These are phyloP conservation scores for Myxozyma neglecta DNA, from an alignment of 805 yeast genomes.

Conservation along the genomic window DNA sequence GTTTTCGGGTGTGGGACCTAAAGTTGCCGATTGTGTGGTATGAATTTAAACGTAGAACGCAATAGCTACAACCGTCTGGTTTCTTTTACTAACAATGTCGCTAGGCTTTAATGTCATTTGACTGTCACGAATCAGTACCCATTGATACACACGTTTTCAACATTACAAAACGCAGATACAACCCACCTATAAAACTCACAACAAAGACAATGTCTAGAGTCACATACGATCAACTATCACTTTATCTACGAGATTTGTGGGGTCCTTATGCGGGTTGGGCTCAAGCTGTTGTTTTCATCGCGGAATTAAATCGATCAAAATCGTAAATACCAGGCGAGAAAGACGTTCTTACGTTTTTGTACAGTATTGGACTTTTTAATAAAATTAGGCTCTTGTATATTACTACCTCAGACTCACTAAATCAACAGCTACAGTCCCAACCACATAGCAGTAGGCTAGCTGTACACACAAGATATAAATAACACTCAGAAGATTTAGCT, in stretches of 20 bases:
- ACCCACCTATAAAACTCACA: conserved; percentile 36
- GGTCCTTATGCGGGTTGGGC: conserved; percentile 98
- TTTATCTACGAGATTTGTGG: conserved; percentile 66
- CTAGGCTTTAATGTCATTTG: conserved; percentile 80
- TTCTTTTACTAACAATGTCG: background rate
- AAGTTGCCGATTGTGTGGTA: conserved; percentile 91
- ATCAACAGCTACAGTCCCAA: no score
- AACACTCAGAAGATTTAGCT: no score
- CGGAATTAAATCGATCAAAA: conserved; percentile 7
- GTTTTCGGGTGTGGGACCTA: conserved; percentile 91
- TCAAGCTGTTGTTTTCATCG: conserved; percentile 57
- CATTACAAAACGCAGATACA: conserved; percentile 48
- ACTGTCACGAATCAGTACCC: conserved; percentile 84
- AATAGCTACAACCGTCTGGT: background rate
- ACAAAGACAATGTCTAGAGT: conserved; percentile 51
- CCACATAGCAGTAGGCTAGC: no score
- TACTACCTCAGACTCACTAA: no score
- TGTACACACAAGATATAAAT: no score
- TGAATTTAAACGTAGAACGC: background rate
- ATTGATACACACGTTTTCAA: conserved; percentile 94
- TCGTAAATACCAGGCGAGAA: background rate
- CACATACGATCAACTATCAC: conserved; percentile 57
- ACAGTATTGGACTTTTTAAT: background rate
- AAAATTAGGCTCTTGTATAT: no score
- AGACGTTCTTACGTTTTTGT: background rate